Evolutionary conservation across 768 basidiomycete genomes (phyloP).

Genomic region (Pleurotus tuber-regium): DNA sequence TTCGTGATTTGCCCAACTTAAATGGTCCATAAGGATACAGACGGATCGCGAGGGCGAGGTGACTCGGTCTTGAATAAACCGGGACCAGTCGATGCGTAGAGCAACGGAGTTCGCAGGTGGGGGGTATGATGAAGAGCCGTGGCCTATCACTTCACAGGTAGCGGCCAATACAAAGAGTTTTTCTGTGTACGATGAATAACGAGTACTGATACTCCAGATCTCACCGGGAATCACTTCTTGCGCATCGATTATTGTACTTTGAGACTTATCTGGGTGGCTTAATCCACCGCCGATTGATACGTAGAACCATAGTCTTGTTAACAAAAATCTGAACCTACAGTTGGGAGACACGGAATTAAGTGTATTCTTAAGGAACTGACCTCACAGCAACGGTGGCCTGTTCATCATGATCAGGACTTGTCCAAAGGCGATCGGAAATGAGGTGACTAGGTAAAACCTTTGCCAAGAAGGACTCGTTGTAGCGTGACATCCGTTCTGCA

Average conservation of each 20-base stretch:
- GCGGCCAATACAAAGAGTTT: slow-evolving; percentile 60
- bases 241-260: slow-evolving; percentile 40
- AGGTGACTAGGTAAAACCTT: slow-evolving; percentile 28
- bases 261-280: slow-evolving; percentile 26
- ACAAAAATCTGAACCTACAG: slow-evolving; percentile 50
- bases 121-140: slow-evolving; percentile 12
- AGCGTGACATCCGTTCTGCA: slow-evolving; percentile 32
- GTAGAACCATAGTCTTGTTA: slow-evolving; percentile 62
- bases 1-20: slow-evolving; percentile 69
- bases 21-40: slow-evolving; percentile 30
- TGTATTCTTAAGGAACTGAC: slow-evolving; percentile 41
- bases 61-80: slow-evolving; percentile 40
- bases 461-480: slow-evolving; percentile 50
- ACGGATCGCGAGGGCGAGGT: slow-evolving; percentile 13
- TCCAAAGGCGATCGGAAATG: slow-evolving; percentile 52
- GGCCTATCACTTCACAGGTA: slow-evolving; percentile 74
- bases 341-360: no score
- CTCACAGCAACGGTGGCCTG: slow-evolving; percentile 58
- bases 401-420: slow-evolving; percentile 53
- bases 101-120: slow-evolving; percentile 3
- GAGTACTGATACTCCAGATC: slow-evolving; percentile 55
- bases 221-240: slow-evolving; percentile 53
- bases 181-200: slow-evolving; percentile 21
- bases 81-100: slow-evolving; percentile 65
- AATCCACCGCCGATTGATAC: slow-evolving; percentile 50